These are phyloP conservation scores for Phtheirospermum japonicum DNA, from an alignment of 257 asterid genomes.

Conservation along the genomic window DNA sequence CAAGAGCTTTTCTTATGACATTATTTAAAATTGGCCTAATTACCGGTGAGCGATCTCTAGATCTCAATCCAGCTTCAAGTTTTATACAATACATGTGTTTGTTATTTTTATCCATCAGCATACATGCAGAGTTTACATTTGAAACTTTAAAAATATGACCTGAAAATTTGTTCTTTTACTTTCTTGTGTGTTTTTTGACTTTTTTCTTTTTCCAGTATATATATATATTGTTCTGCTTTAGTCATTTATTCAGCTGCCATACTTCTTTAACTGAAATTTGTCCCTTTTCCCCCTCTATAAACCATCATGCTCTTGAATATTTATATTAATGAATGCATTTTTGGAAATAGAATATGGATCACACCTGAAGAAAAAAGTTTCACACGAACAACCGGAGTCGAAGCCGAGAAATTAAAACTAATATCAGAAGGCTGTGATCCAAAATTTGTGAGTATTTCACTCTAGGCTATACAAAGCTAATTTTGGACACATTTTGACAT, in stretches of 20 bases:
- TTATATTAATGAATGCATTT: slow-evolving; percentile 9
- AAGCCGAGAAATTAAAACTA: slow-evolving; percentile 61
- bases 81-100: not conserved
- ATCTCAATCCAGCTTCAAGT: slow-evolving; percentile 30
- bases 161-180: no score
- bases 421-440: slow-evolving; percentile 77
- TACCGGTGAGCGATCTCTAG: slow-evolving; percentile 30
- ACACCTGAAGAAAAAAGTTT: slow-evolving; percentile 62
- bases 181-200: no score
- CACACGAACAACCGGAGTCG: slow-evolving; percentile 57
- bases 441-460: slow-evolving; percentile 52
- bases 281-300: no score
- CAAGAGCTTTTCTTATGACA: slow-evolving; percentile 8
- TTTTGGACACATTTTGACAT: no score
- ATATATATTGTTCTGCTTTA: no score
- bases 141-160: no score
- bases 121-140: no score
- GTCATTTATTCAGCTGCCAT: no score
- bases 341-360: slow-evolving; percentile 57
- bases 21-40: no score
- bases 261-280: no score
- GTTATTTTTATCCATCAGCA: no score
- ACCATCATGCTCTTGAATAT: slow-evolving; percentile 8
- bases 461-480: not conserved
- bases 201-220: no score